phyloP scores from a whole-genome alignment of 129 eudicot genomes.

The Centella asiatica region DNA sequence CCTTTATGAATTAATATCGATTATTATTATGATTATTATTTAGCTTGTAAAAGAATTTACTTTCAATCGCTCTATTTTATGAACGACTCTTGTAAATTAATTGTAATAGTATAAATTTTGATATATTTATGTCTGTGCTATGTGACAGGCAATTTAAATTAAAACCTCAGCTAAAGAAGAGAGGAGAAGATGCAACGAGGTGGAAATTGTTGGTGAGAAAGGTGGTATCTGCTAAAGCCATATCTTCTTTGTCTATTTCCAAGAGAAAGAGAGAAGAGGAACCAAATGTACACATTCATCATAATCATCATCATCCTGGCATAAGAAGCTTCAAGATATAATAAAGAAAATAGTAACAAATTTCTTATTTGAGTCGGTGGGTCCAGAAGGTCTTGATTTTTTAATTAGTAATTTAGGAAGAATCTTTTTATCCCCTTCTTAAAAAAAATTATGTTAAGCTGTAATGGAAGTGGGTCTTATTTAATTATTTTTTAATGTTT shows the following conservation, averaged over 20 bases:
- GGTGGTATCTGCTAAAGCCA: slow-evolving; percentile 60
- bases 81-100: no score
- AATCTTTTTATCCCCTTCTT: no score
- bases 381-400: neutral
- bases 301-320: slow-evolving; percentile 15
- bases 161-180: slow-evolving; percentile 30
- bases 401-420: no score
- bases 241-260: slow-evolving; percentile 54
- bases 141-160: slow-evolving; percentile 57
- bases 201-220: slow-evolving; percentile 74
- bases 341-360: neutral
- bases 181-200: slow-evolving; percentile 31
- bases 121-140: neutral
- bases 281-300: slow-evolving; percentile 14
- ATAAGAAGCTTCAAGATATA: slow-evolving; percentile 27
- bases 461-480: no score
- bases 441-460: no score
- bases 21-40: no score
- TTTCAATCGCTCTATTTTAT: no score
- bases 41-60: no score
- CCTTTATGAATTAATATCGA: no score
- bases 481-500: no score
- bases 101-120: no score
- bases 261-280: slow-evolving; percentile 61
- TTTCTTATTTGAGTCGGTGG: neutral